phyloP scores from a whole-genome alignment of 768 basidiomycete species.

The Exsudoporus frostii region DNA sequence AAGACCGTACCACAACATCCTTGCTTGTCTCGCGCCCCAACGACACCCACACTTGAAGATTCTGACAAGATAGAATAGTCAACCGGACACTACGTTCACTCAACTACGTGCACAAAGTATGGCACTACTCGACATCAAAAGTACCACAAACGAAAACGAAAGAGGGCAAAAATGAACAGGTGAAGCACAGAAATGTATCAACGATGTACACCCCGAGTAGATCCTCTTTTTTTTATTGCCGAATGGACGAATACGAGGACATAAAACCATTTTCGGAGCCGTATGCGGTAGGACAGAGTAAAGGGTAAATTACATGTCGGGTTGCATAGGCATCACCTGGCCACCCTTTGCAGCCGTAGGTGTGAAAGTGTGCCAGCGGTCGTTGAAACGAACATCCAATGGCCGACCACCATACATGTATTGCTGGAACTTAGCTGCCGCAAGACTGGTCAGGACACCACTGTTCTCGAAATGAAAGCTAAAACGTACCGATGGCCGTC shows the following conservation, averaged over 20 bases:
- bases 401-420: conserved; percentile 95
- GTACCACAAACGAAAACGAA: neutral
- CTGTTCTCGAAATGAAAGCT: neutral
- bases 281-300: neutral
- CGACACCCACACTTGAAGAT: neutral
- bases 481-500: conserved; percentile 76
- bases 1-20: neutral
- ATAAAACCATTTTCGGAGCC: neutral
- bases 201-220: neutral
- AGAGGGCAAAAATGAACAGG: neutral
- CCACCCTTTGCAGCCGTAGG: conserved; percentile 87
- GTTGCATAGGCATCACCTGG: conserved; percentile 62
- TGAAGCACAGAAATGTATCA: neutral
- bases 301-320: conserved; percentile 39
- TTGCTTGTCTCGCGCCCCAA: neutral
- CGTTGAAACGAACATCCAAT: conserved; percentile 89
- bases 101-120: neutral
- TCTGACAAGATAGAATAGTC: neutral
- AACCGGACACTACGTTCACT: conserved; percentile 3
- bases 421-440: conserved; percentile 83
- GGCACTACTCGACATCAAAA: conserved; percentile 1
- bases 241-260: neutral
- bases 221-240: neutral
- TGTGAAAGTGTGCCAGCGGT: conserved; percentile 92
- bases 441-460: neutral